phyloP scores from a whole-genome alignment of 2,329 filamentous ascomycete species.

The Alternaria sp. region DNA sequence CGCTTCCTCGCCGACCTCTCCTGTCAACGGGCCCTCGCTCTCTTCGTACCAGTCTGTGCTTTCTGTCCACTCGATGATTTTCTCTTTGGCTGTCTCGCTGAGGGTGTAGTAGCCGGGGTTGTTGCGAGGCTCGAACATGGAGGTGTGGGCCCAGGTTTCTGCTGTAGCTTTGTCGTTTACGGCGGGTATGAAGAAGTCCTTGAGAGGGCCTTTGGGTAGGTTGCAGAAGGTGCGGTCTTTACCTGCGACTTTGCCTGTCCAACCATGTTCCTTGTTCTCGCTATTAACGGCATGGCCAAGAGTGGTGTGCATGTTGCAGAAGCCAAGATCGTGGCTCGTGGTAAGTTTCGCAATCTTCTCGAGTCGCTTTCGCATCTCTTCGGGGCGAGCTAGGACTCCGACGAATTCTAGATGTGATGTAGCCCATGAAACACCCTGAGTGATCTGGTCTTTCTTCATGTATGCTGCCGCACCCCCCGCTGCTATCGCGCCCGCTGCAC shows the following conservation, averaged over 20 bases:
- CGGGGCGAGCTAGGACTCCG: constrained; percentile 81
- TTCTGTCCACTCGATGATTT: constrained; percentile 69
- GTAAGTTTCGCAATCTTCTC: constrained; percentile 70
- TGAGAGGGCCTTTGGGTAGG: constrained; percentile 46
- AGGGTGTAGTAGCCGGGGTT: constrained; percentile 77
- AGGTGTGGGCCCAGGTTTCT: constrained; percentile 81
- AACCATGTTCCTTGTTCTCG: constrained; percentile 46
- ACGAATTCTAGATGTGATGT: constrained; percentile 93
- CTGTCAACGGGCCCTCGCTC: constrained; percentile 38
- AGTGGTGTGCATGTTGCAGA: constrained; percentile 85
- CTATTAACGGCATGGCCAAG: constrained; percentile 72
- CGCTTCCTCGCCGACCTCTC: constrained; percentile 39
- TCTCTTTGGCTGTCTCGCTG: constrained; percentile 67
- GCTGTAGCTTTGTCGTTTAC: constrained; percentile 81
- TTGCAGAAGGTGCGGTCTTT: constrained; percentile 88
- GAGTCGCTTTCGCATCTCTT: constrained; percentile 79
- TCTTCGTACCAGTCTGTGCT: constrained; percentile 70
- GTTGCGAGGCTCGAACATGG: constrained; percentile 74
- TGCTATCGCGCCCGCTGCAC: constrained; percentile 78
- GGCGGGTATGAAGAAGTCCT: constrained; percentile 44
- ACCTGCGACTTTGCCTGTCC: constrained; percentile 66
- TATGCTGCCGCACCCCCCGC: constrained; percentile 87
- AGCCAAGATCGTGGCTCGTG: constrained; percentile 72
- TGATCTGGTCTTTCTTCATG: constrained; percentile 80
- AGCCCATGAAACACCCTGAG: constrained; percentile 79